phyloP scores from a whole-genome alignment of 208 protist genomes.

The Acanthamoeba lenticulata region DNA sequence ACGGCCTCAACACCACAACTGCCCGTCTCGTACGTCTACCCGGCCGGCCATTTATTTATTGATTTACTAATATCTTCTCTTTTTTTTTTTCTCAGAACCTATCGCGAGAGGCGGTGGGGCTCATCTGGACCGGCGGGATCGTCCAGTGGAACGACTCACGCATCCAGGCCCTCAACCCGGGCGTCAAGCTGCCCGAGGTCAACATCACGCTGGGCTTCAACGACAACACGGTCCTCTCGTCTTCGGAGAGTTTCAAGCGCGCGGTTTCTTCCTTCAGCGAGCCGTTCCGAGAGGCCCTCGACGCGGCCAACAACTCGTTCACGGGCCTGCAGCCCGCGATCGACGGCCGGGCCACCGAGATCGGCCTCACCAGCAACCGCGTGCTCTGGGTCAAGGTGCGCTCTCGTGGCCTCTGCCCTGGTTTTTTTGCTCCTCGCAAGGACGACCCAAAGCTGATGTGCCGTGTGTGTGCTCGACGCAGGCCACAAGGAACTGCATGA shows the following conservation, averaged over 20 bases:
- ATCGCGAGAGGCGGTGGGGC: background rate
- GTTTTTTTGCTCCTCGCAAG: too few relatives aligned
- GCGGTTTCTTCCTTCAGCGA: background rate
- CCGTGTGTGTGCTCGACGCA: too few relatives aligned
- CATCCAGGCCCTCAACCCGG: background rate
- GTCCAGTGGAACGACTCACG: constrained; percentile 2
- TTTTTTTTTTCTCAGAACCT: background rate
- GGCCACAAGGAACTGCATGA: background rate
- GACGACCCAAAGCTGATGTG: too few relatives aligned
- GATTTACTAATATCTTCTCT: too few relatives aligned
- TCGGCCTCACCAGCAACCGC: background rate
- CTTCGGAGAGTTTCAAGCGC: background rate
- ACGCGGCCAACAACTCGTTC: background rate
- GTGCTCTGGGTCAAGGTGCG: background rate
- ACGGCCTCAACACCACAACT: background rate
- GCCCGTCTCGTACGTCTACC: background rate
- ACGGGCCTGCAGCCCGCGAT: background rate
- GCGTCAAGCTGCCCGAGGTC: background rate
- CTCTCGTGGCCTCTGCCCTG: too few relatives aligned
- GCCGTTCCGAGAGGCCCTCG: background rate
- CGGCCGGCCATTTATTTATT: background rate
- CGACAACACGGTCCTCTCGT: background rate
- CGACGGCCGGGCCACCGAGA: background rate
- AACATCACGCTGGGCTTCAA: background rate
- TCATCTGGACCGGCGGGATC: constrained; percentile 29